A percentile compares a stretch with the other conserved stretches of the same genome.
These are phyloP conservation scores for Fusarium annulatum DNA, from an alignment of 2,329 filamentous ascomycete genomes.

Conservation along the genomic window DNA sequence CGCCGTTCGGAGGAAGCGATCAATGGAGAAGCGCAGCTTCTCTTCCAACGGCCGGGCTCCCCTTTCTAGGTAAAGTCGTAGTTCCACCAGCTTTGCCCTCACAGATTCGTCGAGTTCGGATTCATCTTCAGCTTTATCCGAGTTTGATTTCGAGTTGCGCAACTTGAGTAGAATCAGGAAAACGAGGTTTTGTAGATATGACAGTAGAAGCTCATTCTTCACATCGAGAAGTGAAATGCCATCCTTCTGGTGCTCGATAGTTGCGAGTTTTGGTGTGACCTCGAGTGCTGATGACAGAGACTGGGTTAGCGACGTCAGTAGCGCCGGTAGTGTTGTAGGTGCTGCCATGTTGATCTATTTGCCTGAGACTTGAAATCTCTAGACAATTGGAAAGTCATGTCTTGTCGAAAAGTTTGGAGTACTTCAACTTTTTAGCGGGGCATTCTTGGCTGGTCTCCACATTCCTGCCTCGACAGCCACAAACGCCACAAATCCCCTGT, in stretches of 20 bases:
- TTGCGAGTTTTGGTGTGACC: slow-evolving; percentile 70
- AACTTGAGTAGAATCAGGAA: slow-evolving; percentile 88
- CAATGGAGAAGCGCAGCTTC: slow-evolving; percentile 93
- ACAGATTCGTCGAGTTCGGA: slow-evolving; percentile 71
- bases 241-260: slow-evolving; percentile 78
- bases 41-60: slow-evolving; percentile 91
- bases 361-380: slow-evolving; percentile 33
- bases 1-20: slow-evolving; percentile 90
- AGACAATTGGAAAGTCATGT: slow-evolving; percentile 20
- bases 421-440: slow-evolving; percentile 49
- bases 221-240: slow-evolving; percentile 95
- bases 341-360: slow-evolving; percentile 57
- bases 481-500: slow-evolving; percentile 29
- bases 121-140: slow-evolving; percentile 44
- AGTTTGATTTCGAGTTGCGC: slow-evolving; percentile 61
- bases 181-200: slow-evolving; percentile 93
- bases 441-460: slow-evolving; percentile 13
- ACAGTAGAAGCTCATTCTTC: slow-evolving; percentile 97
- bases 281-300: slow-evolving; percentile 73
- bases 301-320: slow-evolving; percentile 66
- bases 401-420: slow-evolving; percentile 43
- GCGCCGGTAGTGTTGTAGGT: slow-evolving; percentile 59
- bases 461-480: slow-evolving; percentile 8
- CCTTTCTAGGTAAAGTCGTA: slow-evolving; percentile 92
- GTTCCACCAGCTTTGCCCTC: slow-evolving; percentile 87